phyloP scores from a whole-genome alignment of 1,284 basidiomycete genomes.

The Pseudozyma sp. region DNA sequence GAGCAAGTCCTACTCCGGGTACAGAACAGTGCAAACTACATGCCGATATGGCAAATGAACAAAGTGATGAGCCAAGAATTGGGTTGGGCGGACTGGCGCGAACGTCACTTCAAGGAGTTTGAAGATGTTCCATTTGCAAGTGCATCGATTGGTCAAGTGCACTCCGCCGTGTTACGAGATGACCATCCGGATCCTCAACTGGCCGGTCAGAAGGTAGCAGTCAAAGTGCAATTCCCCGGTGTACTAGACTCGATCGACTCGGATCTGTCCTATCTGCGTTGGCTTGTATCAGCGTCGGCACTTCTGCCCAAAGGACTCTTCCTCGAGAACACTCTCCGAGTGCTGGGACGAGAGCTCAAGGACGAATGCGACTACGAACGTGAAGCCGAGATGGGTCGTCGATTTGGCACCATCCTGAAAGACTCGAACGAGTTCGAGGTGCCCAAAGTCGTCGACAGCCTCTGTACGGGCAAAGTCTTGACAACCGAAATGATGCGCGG shows the following conservation, averaged over 20 bases:
- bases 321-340: conserved; percentile 79
- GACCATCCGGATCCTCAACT: conserved; percentile 48
- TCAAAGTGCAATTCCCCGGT: conserved; percentile 97
- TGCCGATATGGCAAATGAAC: conserved; percentile 98
- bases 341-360: conserved; percentile 88
- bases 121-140: conserved; percentile 91
- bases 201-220: conserved; percentile 74
- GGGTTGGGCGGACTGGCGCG: conserved; percentile 78
- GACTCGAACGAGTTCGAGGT: conserved; percentile 77
- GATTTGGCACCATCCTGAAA: conserved; percentile 72
- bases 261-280: conserved; percentile 86
- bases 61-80: conserved; percentile 81
- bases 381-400: conserved; percentile 80
- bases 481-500: conserved; percentile 91
- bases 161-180: conserved; percentile 76
- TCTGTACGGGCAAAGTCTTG: conserved; percentile 83
- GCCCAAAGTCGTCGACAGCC: conserved; percentile 82
- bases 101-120: conserved; percentile 78
- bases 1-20: conserved; percentile 90
- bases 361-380: conserved; percentile 95
- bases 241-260: conserved; percentile 86
- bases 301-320: conserved; percentile 90
- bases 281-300: conserved; percentile 82
- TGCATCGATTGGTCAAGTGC: conserved; percentile 97
- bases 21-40: conserved; percentile 96